phyloP scores from a whole-genome alignment of 2,329 filamentous ascomycete species.

The Alternaria gansuensis region DNA sequence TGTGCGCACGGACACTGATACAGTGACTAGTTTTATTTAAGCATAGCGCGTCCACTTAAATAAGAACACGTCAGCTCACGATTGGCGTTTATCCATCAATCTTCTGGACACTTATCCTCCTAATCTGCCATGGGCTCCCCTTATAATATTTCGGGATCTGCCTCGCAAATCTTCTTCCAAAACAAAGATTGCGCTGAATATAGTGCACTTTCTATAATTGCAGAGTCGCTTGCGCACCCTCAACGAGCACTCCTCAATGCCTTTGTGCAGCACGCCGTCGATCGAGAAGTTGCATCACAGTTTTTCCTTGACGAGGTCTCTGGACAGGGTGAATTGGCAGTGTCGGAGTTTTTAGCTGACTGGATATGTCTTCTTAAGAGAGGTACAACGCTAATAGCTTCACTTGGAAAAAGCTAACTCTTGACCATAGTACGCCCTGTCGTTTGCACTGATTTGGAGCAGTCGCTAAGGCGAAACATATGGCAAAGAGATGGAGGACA shows the following conservation, averaged over 20 bases:
- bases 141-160: no score
- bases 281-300: constrained; percentile 21
- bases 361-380: constrained; percentile 25
- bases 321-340: background rate
- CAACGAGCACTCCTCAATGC: constrained; percentile 21
- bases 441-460: constrained; percentile 20
- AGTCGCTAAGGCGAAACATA: constrained; percentile 17
- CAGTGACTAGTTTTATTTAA: no score
- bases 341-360: constrained; percentile 21
- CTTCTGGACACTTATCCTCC: no score
- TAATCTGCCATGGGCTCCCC: no score
- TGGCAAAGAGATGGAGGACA: constrained; percentile 28
- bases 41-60: no score
- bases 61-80: no score
- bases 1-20: no score
- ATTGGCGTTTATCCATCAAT: no score
- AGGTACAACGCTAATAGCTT: constrained; percentile 7
- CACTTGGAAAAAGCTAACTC: no score
- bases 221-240: constrained; percentile 25
- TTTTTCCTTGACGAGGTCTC: constrained; percentile 21
- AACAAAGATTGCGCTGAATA: no score
- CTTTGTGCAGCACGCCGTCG: constrained; percentile 20
- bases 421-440: constrained; percentile 15
- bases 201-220: constrained; percentile 18
- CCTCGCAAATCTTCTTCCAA: no score